These are phyloP conservation scores for Fusarium equiseti DNA, from an alignment of 2,329 filamentous ascomycete species.

Conservation along the genomic window DNA sequence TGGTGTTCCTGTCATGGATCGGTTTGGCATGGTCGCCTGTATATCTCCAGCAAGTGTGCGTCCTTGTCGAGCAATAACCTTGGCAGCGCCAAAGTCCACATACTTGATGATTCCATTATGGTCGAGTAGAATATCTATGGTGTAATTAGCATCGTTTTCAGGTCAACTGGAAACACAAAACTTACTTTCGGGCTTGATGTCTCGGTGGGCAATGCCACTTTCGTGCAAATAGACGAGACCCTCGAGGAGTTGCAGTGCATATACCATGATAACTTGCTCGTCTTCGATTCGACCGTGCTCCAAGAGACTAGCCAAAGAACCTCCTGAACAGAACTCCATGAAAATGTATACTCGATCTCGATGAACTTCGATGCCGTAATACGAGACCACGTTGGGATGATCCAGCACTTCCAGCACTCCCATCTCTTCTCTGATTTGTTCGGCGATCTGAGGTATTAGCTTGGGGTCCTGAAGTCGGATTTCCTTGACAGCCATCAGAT, in stretches of 20 bases:
- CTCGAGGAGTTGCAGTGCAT: constrained; percentile 92
- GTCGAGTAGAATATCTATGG: constrained; percentile 88
- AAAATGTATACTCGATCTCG: constrained; percentile 99
- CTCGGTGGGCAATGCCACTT: constrained; percentile 90
- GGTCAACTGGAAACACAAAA: constrained; percentile 39
- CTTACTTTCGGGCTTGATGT: constrained; percentile 97
- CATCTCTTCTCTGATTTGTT: constrained; percentile 97
- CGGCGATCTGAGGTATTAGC: constrained; percentile 91
- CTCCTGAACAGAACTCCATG: constrained; percentile 99
- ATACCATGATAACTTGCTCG: constrained; percentile 97
- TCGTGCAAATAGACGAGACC: constrained; percentile 94
- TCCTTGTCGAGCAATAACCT: constrained; percentile 94
- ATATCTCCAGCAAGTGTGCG: constrained; percentile 79
- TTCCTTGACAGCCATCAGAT: constrained; percentile 98
- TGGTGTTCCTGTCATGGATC: constrained; percentile 96
- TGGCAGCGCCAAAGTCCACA: constrained; percentile 97
- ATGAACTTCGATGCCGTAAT: constrained; percentile 98
- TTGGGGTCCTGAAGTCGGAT: constrained; percentile 97
- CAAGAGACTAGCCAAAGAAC: constrained; percentile 87
- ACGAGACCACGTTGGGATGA: constrained; percentile 97
- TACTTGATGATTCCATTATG: constrained; percentile 99
- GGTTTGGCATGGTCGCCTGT: constrained; percentile 74
- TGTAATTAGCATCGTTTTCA: constrained; percentile 31
- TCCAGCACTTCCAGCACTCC: constrained; percentile 93
- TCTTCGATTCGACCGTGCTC: constrained; percentile 98